These are phyloP conservation scores for Talaromyces ruber DNA, from an alignment of 495 filamentous ascomycete genomes.

Conservation along the genomic window DNA sequence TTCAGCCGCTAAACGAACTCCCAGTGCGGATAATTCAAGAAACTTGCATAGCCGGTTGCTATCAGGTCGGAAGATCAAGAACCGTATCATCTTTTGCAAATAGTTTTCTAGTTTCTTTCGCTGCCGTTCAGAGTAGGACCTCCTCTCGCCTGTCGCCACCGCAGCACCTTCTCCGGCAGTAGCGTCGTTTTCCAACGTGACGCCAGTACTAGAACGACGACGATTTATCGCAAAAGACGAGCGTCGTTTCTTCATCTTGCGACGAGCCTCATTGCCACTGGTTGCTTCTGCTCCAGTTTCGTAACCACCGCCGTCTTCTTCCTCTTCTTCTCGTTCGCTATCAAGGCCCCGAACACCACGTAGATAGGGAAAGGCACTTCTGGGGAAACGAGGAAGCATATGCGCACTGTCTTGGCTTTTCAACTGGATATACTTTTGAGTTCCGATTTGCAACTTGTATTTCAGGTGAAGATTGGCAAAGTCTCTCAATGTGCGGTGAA, in stretches of 20 bases:
- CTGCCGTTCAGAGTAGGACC: slow-evolving; percentile 59
- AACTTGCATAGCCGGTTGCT: slow-evolving; percentile 96
- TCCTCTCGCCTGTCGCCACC: slow-evolving; percentile 23
- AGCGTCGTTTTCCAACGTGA: slow-evolving; percentile 34
- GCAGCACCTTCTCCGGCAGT: slow-evolving; percentile 27
- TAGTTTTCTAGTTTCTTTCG: slow-evolving; percentile 84
- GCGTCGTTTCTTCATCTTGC: slow-evolving; percentile 53
- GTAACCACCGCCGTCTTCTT: slow-evolving; percentile 53
- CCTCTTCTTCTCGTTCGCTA: slow-evolving; percentile 73
- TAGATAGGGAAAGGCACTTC: slow-evolving; percentile 85
- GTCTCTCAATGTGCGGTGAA: slow-evolving; percentile 76
- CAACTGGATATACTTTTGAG: slow-evolving; percentile 68
- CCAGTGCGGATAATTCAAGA: slow-evolving; percentile 86
- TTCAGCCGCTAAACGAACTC: slow-evolving; percentile 90
- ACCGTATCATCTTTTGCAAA: slow-evolving; percentile 87
- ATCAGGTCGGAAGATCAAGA: slow-evolving; percentile 91
- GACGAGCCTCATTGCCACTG: slow-evolving; percentile 48
- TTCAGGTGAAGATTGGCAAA: slow-evolving; percentile 89
- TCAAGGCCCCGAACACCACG: slow-evolving; percentile 71
- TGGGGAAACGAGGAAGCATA: slow-evolving; percentile 76
- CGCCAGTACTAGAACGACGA: slow-evolving; percentile 49
- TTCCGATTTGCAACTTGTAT: slow-evolving; percentile 76
- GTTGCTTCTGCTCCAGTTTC: slow-evolving; percentile 47
- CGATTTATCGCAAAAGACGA: slow-evolving; percentile 48
- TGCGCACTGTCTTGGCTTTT: slow-evolving; percentile 43